Evolutionary conservation across 306 rosid species (phyloP), one percentile per base, ranked within the genome.

Genomic region (Prunus salicina): DNA sequence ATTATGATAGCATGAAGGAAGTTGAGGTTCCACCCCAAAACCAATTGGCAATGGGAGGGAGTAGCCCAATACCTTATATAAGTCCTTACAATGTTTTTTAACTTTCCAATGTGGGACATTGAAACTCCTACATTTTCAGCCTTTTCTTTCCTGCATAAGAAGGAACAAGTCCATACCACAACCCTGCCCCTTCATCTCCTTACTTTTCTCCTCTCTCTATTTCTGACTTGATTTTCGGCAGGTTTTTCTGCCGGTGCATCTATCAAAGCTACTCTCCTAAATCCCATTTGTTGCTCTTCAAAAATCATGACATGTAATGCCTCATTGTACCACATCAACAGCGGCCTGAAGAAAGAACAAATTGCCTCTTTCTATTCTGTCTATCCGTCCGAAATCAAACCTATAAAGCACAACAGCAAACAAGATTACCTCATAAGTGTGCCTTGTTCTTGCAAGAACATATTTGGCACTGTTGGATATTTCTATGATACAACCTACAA

Each of bases 381-480:
- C 5, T 18, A 64, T 27, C 4, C 79, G 18, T 83, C 89, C 27
- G 81, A 88, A 64, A 70, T 90, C 78, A 83, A 66, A 30, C 64
- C 88, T 1, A 79, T 90, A 67, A 60, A 0, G 19, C 74, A 52
- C 53, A 65, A 38, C 14, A 53, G 52, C 1, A 81, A 55, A 20
- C 64, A 83, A 47, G 90, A 93, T 77, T 84, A 86, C 85, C 91
- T 91, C 49, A 47, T 93, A 63, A 65, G 55, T 7, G 87, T 86
- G 3, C 94, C 96, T 64, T 93, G 98, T 78, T 76, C 94, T 27
- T 91, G 97, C 87, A 73, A 51, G 28, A 52, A 79, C 72, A 56
- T 67, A 15, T 60, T 10, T 8, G 83, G 76, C 4, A 82, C 79
- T 62, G 24, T 14, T 2, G 97, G 87, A 9, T 91, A 86, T 75